Evolutionary conservation across 139 green algal species (phyloP), one percentile per base, ranked within the genome.

Genomic region (Gonium pectorale): DNA sequence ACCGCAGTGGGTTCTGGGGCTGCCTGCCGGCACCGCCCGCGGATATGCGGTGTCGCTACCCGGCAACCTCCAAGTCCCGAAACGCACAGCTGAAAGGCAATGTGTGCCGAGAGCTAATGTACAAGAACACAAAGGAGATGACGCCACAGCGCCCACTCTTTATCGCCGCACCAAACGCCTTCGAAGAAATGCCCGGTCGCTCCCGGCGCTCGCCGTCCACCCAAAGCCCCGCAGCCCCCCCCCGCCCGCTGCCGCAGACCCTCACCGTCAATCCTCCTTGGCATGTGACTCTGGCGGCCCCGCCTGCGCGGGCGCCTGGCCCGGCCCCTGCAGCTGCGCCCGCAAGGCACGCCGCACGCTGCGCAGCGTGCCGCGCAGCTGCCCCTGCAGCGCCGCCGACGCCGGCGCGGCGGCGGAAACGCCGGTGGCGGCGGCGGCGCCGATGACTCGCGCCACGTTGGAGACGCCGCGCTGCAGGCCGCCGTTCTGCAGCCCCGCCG

Each of bases 361-460:
- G 8, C 62, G 62, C 27, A 83, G 31, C n/a, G 77, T 73, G 22
- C 77, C 77, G n/a, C 64, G 73, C 29, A 83, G 29, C 43, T 73
- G 60, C 22, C 43, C 77, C n/a, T 66, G 60, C 31, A 73, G 43
- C 31, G 62, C 77, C 31, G 77, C 43, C 21, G 77, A 64, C 1
- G 59, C 62, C 21, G 77, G 54, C 44, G 62, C 77, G 6, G 75
- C 75, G 43, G 75, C 75, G 59, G 77, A 70, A 2, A 70, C 74
- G 40, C 74, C 74, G 41, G n/a, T 44, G 7, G 63, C n/a, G 17
- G 74, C 74, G 15, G 74, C 77, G 31, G 77, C 43, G 19, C 21
- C 22, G 7, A 83, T 31, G 33, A 70, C 62, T 21, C 77, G 60
- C 43, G 62, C 77, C n/a, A 74, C 44, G 77, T 29, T 73, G 62